Evolutionary conservation across 2,329 filamentous ascomycete species (phyloP), one percentile per base, ranked within the genome.

Genomic region (Trichoderma semiorbis): DNA sequence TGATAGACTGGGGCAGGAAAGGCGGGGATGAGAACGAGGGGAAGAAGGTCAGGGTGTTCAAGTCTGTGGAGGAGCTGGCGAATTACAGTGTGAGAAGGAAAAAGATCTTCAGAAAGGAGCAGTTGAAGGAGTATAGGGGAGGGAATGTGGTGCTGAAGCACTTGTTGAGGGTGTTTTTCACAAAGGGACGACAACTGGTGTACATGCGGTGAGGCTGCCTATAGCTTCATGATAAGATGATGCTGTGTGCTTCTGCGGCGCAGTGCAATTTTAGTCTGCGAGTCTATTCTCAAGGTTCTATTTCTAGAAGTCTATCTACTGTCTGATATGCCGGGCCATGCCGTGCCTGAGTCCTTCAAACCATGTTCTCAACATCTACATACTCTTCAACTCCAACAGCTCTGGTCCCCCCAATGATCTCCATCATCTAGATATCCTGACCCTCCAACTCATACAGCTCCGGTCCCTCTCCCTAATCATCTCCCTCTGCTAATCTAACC

Each of bases 81-180:
- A 1, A 50, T 1, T 71, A 71, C 14, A 70, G 50, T 8, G 10
- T 14, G 8, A 47, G 21, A 0, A 47, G 3, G 4, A n/a, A 12
- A 2, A 70, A 70, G 69, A 16, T 65, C 1, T 65, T 64, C 14
- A 3, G 4, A 1, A 39, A n/a, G 30, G 21, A 14, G 3, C 7
- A 28, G 5, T 5, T 53, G 61, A 64, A 24, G 26, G 8, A 57
- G 16, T 18, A 65, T 4, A 18, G 50, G 0, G 69, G 58, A 11
- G 61, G 62, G 3, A 66, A 66, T 14, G 53, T 71, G 8, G 69
- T 71, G 26, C 7, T 71, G 34, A 65, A 36, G 34, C 62, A 65
- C 16, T 16, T 71, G 26, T 16, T 66, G 26, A 55, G 69, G 21
- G 28, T n/a, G 8, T 34, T 60, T 14, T 60, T 60, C 18, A 12